A percentile compares a stretch with the other conserved stretches of the same genome.
These are phyloP conservation scores for Prinsepia uniflora DNA, from an alignment of 306 rosid species.

Conservation along the genomic window DNA sequence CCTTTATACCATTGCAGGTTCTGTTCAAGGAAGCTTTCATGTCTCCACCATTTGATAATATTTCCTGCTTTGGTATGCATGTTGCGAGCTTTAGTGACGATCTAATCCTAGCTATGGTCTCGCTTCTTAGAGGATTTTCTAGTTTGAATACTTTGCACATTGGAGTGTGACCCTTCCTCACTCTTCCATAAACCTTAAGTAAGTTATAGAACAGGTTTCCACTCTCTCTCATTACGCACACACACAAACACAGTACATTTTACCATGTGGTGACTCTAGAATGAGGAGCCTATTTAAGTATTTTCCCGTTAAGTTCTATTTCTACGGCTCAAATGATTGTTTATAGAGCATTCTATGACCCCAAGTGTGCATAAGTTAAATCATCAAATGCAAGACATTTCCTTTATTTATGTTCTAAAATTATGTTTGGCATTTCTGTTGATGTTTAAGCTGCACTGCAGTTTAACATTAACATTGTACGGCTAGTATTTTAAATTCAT, in stretches of 20 bases:
- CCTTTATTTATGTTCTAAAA: no score
- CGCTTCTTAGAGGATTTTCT: not conserved
- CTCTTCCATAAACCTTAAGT: not conserved
- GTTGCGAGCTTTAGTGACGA: not conserved
- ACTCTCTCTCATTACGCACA: not conserved
- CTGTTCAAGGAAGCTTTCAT: not conserved
- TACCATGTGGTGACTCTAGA: no score
- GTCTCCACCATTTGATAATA: not conserved
- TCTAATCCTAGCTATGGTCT: not conserved
- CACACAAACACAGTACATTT: not conserved
- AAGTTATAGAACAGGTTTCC: not conserved
- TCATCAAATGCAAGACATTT: no score
- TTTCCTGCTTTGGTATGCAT: not conserved
- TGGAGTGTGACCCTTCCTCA: not conserved
- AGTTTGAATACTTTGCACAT: slow-evolving; percentile 4
- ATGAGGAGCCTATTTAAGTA: no score
- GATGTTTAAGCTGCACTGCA: no score
- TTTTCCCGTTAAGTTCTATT: no score
- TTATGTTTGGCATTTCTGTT: no score
- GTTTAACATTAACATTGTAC: no score
- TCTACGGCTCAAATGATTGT: no score
- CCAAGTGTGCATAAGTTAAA: no score
- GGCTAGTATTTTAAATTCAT: no score
- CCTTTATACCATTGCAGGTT: not conserved
- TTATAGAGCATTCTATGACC: no score